Evolutionary conservation across 371 early-diverging fungal species (phyloP).

Genomic region (Syncephalastrum contaminatum): DNA sequence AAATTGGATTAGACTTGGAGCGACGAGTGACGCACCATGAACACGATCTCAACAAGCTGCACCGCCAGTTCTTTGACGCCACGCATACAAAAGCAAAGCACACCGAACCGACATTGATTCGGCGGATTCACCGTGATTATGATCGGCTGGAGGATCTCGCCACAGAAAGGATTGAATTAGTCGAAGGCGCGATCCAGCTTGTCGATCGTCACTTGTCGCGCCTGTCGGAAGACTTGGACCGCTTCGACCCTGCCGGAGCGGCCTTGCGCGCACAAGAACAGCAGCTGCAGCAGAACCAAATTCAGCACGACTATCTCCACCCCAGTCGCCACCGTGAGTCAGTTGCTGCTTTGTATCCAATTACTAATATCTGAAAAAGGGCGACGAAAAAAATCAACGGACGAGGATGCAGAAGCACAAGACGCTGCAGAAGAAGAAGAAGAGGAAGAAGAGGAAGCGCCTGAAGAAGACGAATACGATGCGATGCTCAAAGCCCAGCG

Average conservation of each 20-base stretch:
- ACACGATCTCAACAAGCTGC: conserved; percentile 39
- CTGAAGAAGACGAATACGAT: conserved; percentile 8
- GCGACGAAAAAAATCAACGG: too few species aligned
- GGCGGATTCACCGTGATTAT: conserved; percentile 40
- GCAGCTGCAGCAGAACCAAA: too few species aligned
- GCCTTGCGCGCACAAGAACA: conserved; percentile 14
- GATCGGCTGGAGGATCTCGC: conserved; percentile 41
- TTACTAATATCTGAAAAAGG: too few species aligned
- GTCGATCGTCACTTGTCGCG: conserved; percentile 42
- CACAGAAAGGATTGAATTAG: conserved; percentile 39
- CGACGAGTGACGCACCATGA: conserved; percentile 31
- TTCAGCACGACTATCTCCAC: too few species aligned
- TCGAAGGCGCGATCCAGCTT: conserved; percentile 44
- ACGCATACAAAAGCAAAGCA: conserved; percentile 32
- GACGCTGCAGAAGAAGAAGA: conserved; percentile 24
- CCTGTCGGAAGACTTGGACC: conserved; percentile 34
- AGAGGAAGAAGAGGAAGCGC: conserved; percentile 5
- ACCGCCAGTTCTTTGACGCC: conserved; percentile 41
- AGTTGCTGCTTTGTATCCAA: too few species aligned
- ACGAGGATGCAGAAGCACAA: not conserved
- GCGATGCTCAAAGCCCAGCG: conserved; percentile 19
- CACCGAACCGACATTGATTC: conserved; percentile 34
- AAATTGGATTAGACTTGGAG: conserved; percentile 26
- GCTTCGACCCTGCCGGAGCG: conserved; percentile 25
- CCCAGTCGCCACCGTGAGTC: not conserved